Conservation (phyloP, 305 asterid genomes). For the Fraxinus floribunda region DNA sequence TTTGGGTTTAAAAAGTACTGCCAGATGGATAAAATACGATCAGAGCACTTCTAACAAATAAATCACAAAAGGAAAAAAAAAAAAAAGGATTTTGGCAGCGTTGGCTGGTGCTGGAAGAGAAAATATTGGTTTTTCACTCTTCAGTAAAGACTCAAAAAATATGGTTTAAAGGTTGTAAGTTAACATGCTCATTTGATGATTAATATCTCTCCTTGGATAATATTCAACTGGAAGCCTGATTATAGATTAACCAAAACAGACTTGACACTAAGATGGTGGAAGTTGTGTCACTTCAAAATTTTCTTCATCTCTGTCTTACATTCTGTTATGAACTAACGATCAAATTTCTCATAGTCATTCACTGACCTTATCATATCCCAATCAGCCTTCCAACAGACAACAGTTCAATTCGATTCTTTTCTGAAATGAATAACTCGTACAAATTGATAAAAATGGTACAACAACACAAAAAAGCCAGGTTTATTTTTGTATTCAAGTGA, state of each 20-base stretch:
- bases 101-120: background rate
- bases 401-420: background rate
- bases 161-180: background rate
- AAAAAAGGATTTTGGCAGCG: background rate
- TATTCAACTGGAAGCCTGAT: background rate
- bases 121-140: background rate
- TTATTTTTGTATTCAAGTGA: background rate
- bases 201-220: background rate
- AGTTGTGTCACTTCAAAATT: background rate
- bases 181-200: background rate
- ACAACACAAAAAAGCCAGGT: background rate
- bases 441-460: background rate
- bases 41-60: background rate
- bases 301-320: background rate
- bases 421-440: background rate
- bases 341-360: background rate
- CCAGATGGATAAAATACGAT: slow-evolving; percentile 10
- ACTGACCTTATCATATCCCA: background rate
- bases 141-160: background rate
- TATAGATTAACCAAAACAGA: background rate
- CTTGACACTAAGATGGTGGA: background rate
- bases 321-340: background rate
- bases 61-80: background rate
- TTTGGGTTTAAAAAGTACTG: slow-evolving; percentile 48
- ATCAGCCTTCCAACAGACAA: background rate